Percentiles rank a stretch among this genome's conserved stretches.
Conservation (phyloP, 441 rosid species). For the Pelargonium myrrhifolium region DNA sequence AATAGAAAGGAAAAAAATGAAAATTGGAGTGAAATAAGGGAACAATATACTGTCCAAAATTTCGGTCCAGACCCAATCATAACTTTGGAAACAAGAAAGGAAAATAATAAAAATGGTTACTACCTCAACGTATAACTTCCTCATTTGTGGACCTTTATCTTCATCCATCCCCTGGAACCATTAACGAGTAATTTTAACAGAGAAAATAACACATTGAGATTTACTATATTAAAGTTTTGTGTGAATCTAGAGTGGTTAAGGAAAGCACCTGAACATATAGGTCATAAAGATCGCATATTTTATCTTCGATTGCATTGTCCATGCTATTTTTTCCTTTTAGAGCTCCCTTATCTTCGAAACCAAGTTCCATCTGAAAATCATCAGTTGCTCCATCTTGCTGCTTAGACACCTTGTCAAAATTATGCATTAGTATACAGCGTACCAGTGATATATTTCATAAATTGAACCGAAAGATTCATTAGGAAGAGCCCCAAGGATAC, state of each 20-base stretch:
- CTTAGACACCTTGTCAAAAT: slow-evolving; percentile 17
- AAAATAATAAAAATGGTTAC: not conserved
- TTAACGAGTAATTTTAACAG: slow-evolving; percentile 3
- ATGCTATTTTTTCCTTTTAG: slow-evolving; percentile 18
- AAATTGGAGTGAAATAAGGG: too few species aligned
- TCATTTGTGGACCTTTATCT: slow-evolving; percentile 33
- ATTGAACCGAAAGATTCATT: slow-evolving; percentile 4
- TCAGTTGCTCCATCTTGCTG: slow-evolving; percentile 18
- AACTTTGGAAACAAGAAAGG: not conserved
- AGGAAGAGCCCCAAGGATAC: not conserved
- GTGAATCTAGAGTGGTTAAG: slow-evolving; percentile 10
- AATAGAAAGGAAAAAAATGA: too few species aligned
- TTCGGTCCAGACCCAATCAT: too few species aligned
- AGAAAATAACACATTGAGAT: not conserved
- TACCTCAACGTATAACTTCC: slow-evolving; percentile 36
- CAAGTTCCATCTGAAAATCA: slow-evolving; percentile 19
- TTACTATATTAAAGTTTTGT: not conserved
- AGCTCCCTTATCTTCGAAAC: slow-evolving; percentile 19
- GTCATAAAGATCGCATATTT: slow-evolving; percentile 41
- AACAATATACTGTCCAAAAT: too few species aligned
- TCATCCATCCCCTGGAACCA: slow-evolving; percentile 32
- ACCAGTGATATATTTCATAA: slow-evolving; percentile 7
- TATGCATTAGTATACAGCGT: slow-evolving; percentile 14
- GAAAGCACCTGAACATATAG: slow-evolving; percentile 29
- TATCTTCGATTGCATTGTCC: slow-evolving; percentile 31